Percentiles rank a stretch among this genome's conserved stretches.
phyloP scores from a whole-genome alignment of 352 stramenopile genomes.

The Globisporangium carolinianum region DNA sequence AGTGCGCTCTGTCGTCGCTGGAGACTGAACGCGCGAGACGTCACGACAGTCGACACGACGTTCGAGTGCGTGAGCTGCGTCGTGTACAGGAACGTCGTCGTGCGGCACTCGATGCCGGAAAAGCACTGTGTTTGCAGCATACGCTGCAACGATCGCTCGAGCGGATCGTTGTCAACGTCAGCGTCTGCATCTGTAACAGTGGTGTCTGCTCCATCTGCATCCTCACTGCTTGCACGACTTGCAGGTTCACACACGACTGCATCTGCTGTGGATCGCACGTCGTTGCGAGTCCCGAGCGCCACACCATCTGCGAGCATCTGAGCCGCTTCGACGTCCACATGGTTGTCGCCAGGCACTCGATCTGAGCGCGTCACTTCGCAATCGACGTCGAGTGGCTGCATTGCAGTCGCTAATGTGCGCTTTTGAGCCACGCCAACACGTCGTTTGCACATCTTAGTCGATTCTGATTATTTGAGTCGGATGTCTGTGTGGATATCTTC shows the following conservation, averaged over 20 bases:
- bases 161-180: not conserved
- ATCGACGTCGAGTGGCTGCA: constrained; percentile 11
- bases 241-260: not conserved
- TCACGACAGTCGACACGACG: constrained; percentile 60
- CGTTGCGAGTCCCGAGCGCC: not conserved
- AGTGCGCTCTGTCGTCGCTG: constrained; percentile 8
- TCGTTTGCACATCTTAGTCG: no score
- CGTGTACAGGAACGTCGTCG: constrained; percentile 36
- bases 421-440: no score
- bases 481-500: no score
- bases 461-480: no score
- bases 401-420: not conserved
- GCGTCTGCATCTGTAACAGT: not conserved
- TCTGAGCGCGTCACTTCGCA: constrained; percentile 4
- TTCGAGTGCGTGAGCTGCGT: constrained; percentile 60
- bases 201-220: constrained; percentile 2
- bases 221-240: not conserved
- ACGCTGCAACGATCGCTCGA: constrained; percentile 29
- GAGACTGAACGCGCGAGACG: constrained; percentile 21
- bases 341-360: not conserved
- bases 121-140: constrained; percentile 26
- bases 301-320: no score
- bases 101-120: constrained; percentile 25
- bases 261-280: not conserved
- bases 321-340: no score